phyloP scores from a whole-genome alignment of 2,329 filamentous ascomycete genomes.

The Ilyonectria robusta region DNA sequence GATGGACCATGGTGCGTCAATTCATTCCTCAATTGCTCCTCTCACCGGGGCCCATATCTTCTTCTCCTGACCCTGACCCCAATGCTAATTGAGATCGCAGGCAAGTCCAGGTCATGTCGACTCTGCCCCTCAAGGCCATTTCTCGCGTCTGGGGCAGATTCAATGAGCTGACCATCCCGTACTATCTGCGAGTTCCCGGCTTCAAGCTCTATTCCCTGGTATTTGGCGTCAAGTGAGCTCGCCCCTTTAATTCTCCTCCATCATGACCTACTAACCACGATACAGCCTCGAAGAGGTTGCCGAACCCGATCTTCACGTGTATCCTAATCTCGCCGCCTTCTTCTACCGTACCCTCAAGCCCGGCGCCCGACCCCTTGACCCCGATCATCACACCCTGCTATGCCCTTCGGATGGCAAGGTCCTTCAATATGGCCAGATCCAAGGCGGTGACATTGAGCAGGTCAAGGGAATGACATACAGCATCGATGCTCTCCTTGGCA shows the following conservation, averaged over 20 bases:
- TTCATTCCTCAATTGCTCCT: conserved; percentile 1
- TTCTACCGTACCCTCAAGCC: conserved; percentile 97
- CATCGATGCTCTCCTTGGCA: conserved; percentile 90
- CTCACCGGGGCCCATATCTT: background rate
- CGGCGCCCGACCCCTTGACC: conserved; percentile 86
- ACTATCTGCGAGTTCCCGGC: conserved; percentile 88
- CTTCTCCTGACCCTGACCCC: conserved; percentile 26
- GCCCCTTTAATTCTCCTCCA: background rate
- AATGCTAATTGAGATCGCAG: conserved; percentile 51
- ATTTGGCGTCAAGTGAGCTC: conserved; percentile 83
- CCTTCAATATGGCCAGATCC: conserved; percentile 92
- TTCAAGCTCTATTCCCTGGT: conserved; percentile 93
- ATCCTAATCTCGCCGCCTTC: conserved; percentile 94
- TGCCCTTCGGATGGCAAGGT: conserved; percentile 93
- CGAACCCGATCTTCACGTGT: conserved; percentile 89
- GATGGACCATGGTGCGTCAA: conserved; percentile 82
- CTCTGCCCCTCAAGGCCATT: conserved; percentile 89
- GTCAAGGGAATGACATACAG: conserved; percentile 99
- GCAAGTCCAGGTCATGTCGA: conserved; percentile 96
- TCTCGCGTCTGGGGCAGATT: conserved; percentile 92
- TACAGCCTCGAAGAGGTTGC: conserved; percentile 85
- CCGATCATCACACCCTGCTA: conserved; percentile 83
- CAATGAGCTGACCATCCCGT: conserved; percentile 90
- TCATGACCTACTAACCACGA: conserved; percentile 39
- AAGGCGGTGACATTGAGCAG: conserved; percentile 95